Base-by-base conservation (phyloP, 2,329 filamentous ascomycete genomes). In the Fusarium proliferatum region DNA sequence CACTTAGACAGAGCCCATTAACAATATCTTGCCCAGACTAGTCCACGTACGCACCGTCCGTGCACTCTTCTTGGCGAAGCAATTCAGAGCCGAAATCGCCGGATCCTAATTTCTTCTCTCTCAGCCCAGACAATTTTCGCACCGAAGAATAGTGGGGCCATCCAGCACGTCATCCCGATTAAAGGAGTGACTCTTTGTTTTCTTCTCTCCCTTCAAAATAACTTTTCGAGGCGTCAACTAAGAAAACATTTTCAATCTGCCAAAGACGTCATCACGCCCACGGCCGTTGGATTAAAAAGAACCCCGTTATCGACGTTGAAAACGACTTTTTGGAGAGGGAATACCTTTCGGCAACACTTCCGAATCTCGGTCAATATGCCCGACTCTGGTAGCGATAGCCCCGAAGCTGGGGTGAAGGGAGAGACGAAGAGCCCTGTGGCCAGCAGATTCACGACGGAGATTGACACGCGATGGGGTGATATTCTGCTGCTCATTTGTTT, bases 381-480 rank as follows among this genome's bases (percentile, higher is more conserved):
- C 61, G 72, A 75, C 30, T 65, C 72, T 26, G 60, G 55, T 0
- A 75, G 72, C 59, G 72, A 75, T 17, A 75, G 51, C 26, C 72
- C 72, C 4, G 72, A 74, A 62, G 65, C 46, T 33, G 69, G 64
- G 21, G 34, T 65, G 13, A 74, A 74, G 69, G 61, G 63, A 39
- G n/a, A 30, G 5, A 30, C 15, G 1, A 33, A 49, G 11, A 51
- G 8, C 30, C 39, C 58, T 30, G 26, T 66, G 11, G 67, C 56
- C 16, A 56, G 46, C 46, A 69, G 76, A 51, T 75, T 76, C 64
- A 59, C 67, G 30, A 38, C 63, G 9, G 77, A 78, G 9, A 45
- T 78, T 30, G 69, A 73, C 39, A 63, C 65, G 19, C 56, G 59
- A 76, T 78, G 77, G 77, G 71, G 67, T n/a, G 77, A 78, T 28